A percentile compares a stretch with the other conserved stretches of the same genome.
Conservation (phyloP, 78 protist genomes). For the Anaeramoeba ignava region DNA sequence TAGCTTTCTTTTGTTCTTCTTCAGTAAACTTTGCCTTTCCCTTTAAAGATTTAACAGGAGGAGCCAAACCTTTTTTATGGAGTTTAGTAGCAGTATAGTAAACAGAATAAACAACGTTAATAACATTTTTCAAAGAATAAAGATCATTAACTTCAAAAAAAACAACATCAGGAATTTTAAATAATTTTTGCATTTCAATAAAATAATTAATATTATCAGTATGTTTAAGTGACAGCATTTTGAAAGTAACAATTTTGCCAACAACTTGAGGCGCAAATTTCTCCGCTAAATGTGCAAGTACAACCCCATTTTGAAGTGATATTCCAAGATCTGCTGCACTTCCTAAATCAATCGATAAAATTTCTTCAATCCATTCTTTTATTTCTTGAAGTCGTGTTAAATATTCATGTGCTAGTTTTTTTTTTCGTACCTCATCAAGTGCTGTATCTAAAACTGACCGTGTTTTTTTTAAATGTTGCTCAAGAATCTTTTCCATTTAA, state of each 20-base stretch:
- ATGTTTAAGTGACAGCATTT: neutral
- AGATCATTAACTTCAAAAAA: neutral
- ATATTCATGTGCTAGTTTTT: too few relatives aligned
- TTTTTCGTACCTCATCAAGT: too few relatives aligned
- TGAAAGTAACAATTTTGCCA: neutral
- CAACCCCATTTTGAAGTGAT: slow-evolving; percentile 1
- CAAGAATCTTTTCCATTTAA: too few relatives aligned
- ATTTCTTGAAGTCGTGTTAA: too few relatives aligned
- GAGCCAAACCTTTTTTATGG: neutral
- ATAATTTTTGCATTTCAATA: neutral
- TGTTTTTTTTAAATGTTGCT: too few relatives aligned
- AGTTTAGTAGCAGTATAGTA: neutral
- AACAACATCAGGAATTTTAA: neutral
- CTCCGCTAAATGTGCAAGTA: neutral
- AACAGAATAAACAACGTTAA: neutral
- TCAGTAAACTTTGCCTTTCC: neutral
- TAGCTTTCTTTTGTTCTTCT: neutral
- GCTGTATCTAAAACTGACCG: too few relatives aligned
- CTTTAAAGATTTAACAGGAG: neutral
- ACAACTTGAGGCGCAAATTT: neutral
- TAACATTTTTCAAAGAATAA: neutral
- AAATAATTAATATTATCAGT: neutral
- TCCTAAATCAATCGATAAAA: too few relatives aligned
- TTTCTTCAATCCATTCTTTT: too few relatives aligned
- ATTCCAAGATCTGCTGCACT: too few relatives aligned